Base-by-base conservation (phyloP, 768 basidiomycete genomes). In the Cystobasidium onofrii region DNA sequence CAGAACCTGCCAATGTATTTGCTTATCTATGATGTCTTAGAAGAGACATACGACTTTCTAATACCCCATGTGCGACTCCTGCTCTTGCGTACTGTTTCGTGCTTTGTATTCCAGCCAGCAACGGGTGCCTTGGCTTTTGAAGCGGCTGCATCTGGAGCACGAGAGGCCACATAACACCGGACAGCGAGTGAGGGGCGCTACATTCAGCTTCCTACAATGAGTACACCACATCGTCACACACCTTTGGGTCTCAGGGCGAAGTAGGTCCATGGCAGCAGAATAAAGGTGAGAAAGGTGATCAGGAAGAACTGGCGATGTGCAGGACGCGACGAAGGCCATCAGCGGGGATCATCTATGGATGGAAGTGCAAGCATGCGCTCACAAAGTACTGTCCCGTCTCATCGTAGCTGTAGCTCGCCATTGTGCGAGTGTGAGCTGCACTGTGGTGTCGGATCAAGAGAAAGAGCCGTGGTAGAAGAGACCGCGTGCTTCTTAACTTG, bases 371-470 rank as follows among this genome's bases (percentile, higher is more conserved):
- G n/a, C 20, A 4, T 29, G 20, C 41, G 27, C 69, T 36, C 69
- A 71, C 69, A 71, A 41, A 41, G 69, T 71, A 71, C 69, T 71
- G 69, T 44, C 69, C 69, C 52, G 69, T 71, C 69, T 71, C 69
- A 71, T 71, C 69, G 69, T 71, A 71, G 17, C 36, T 41, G 69
- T 71, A 71, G 31, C 36, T 57, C 69, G 52, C 69, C 69, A 55
- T 64, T 12, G 10, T 29, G 33, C 6, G 13, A 29, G 20, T 31
- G 7, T 7, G 36, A 29, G 3, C 54, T 20, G 50, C 36, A 36
- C 7, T 39, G 50, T n/a, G 4, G 57, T n/a, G 57, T 60, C 25
- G 25, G 23, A 6, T 13, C 6, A 17, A 34, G 57, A 60, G 25
- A 7, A 60, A 60, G 25, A 54, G 10, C 10, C 27, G 52, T 20